Evolutionary conservation across 208 protist genomes (phyloP).

Genomic region (Trypanosoma platydactyli): DNA sequence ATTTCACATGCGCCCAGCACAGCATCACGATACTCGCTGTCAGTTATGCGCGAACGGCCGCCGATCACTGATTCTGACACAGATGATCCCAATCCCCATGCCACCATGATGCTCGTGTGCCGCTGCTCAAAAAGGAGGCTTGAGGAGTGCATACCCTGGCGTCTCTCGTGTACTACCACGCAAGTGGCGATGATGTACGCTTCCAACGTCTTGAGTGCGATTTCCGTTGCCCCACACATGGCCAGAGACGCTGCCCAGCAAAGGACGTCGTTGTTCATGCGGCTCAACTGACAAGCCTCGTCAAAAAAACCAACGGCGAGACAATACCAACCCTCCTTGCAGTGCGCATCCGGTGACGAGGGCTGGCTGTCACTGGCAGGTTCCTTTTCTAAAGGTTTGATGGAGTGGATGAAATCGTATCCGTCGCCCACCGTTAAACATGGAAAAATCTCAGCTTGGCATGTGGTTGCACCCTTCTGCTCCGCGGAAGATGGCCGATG

Average conservation of each 20-base stretch:
- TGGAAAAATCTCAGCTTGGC: not conserved
- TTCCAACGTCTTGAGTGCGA: slow-evolving; percentile 54
- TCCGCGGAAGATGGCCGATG: too few species aligned
- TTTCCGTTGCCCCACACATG: slow-evolving; percentile 38
- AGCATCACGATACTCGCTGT: slow-evolving; percentile 29
- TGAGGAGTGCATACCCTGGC: not conserved
- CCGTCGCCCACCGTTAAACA: too few species aligned
- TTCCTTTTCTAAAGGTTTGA: too few species aligned
- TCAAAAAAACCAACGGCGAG: slow-evolving; percentile 50
- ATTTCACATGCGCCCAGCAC: slow-evolving; percentile 43
- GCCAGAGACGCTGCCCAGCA: slow-evolving; percentile 51
- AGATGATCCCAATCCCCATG: not conserved
- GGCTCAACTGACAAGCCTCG: slow-evolving; percentile 45
- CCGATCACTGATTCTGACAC: slow-evolving; percentile 3
- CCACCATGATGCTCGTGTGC: slow-evolving; percentile 16
- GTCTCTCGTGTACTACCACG: slow-evolving; percentile 38
- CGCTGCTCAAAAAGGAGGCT: slow-evolving; percentile 5
- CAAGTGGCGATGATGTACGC: slow-evolving; percentile 63
- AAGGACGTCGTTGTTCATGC: slow-evolving; percentile 53
- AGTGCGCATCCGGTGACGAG: slow-evolving; percentile 16
- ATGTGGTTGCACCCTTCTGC: not conserved
- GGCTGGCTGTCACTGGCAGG: too few species aligned
- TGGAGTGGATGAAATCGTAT: too few species aligned
- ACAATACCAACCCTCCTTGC: slow-evolving; percentile 35
- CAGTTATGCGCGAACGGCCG: slow-evolving; percentile 14